Base-by-base conservation (phyloP, 352 stramenopile species). In the Phytopythium montanum region DNA sequence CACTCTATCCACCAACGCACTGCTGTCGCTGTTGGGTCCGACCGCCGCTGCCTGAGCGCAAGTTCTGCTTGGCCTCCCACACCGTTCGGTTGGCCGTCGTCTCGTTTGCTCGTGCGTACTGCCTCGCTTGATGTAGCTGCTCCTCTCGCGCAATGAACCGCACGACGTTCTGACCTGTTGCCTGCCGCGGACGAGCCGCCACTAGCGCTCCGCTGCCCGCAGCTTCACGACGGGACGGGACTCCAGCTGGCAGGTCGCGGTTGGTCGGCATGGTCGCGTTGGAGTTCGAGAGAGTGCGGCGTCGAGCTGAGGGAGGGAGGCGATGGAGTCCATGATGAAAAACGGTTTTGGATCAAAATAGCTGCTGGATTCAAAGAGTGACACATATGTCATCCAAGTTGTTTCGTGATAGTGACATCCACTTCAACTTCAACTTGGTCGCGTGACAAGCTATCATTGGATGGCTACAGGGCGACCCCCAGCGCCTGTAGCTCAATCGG, bases 1-100 rank as follows among this genome's bases (percentile, higher is more conserved):
- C 44, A 31, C n/a, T 14, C 23, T 51, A 4, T 4, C 23, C 9
- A 14, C 28, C 5, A 23, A 72, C 69, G 18, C 59, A 88, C 79
- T 85, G 73, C 42, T 85, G 84, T 18, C 85, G 71, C 38, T 82
- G 73, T 39, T 87, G 71, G 13, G 68, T 44, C 5, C 81, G 76
- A 39, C 73, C 68, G 46, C 78, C 79, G 36, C 72, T 87, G 4
- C 79, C 75, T 2, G 65, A 62, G 26, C 79, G 73, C 38, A 83
- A 60, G 29, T 86, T 87, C 58, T 91, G 83, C 58, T 90, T 88
- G 54, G 88, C 84, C 45, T 93, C 84, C 84, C 84, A 93, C 23
- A 64, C 64, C n/a, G 81, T 69, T 12, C 84, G 76, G 48, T 56
- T 87, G 5, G 78, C 65, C 31, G 68, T 86, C 21, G 66, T 56